Percentiles rank a stretch among this genome's conserved stretches.
phyloP scores from a whole-genome alignment of 2,329 filamentous ascomycete genomes.

The Cladorrhinum sp. region DNA sequence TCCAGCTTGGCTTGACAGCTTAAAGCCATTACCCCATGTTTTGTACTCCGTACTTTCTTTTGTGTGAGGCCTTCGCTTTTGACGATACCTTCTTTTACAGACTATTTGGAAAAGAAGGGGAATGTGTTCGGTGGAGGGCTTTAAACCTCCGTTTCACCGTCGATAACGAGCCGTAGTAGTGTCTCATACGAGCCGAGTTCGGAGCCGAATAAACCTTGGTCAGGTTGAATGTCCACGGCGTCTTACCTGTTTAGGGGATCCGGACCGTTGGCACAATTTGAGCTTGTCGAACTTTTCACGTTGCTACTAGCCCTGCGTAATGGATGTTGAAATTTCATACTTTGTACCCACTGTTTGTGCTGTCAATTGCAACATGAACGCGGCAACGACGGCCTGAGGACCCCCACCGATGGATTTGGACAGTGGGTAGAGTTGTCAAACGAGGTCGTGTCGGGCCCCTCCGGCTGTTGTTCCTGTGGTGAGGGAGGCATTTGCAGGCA shows the following conservation, averaged over 20 bases:
- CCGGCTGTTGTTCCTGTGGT: not conserved
- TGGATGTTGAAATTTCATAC: not conserved
- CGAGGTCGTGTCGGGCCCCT: not conserved
- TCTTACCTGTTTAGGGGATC: constrained; percentile 9
- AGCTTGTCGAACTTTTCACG: not conserved
- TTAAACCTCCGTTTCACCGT: not conserved
- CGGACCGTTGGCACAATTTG: not conserved
- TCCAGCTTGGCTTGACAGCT: not conserved
- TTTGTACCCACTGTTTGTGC: not conserved
- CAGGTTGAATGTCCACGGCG: not conserved
- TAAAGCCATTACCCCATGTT: not conserved
- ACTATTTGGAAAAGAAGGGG: not conserved
- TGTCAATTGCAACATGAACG: constrained; percentile 14
- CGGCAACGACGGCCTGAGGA: constrained; percentile 4
- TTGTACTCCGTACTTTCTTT: too few relatives aligned
- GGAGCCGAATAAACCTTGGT: not conserved
- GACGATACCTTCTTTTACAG: not conserved
- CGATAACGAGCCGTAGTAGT: not conserved
- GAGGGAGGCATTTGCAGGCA: not conserved
- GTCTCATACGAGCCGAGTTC: constrained; percentile 5
- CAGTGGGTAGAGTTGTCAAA: not conserved
- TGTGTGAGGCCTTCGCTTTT: too few relatives aligned
- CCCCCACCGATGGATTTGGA: constrained; percentile 9
- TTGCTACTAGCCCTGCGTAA: not conserved
- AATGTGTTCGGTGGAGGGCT: not conserved